Percentiles rank a stretch among this genome's conserved stretches.
These are phyloP conservation scores for Pyrenula aspistea DNA, from an alignment of 495 filamentous ascomycete species.

Conservation along the genomic window DNA sequence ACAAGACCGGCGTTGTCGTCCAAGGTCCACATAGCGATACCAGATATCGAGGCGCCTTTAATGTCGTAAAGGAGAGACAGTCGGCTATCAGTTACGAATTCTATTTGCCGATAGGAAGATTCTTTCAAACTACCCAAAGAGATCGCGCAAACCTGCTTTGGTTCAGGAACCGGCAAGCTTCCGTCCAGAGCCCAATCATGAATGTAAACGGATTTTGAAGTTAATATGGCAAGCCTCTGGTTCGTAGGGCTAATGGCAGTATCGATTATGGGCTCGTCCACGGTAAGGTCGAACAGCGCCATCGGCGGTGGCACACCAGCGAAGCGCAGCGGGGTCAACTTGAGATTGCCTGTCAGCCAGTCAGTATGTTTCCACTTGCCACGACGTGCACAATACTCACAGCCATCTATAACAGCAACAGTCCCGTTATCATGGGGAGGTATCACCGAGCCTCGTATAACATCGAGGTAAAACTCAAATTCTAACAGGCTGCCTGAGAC, in stretches of 20 bases:
- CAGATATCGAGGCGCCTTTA: not conserved
- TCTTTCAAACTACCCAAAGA: not conserved
- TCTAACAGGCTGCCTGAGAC: conserved; percentile 34
- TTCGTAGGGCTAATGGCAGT: conserved; percentile 58
- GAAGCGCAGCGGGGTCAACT: conserved; percentile 71
- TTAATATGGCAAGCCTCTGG: conserved; percentile 60
- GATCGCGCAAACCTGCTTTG: not conserved
- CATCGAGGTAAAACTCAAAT: conserved; percentile 56
- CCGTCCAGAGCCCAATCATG: not conserved
- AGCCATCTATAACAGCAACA: conserved; percentile 81
- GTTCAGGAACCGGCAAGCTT: not conserved
- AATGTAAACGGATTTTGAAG: conserved; percentile 15
- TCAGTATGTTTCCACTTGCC: conserved; percentile 1
- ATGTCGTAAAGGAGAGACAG: not conserved
- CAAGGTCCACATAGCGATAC: not conserved
- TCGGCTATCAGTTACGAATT: not conserved
- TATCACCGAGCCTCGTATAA: conserved; percentile 52
- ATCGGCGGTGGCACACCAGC: conserved; percentile 89
- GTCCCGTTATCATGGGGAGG: conserved; percentile 70
- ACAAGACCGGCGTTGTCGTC: not conserved
- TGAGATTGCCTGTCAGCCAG: conserved; percentile 41
- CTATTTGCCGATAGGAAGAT: not conserved
- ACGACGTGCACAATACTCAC: conserved; percentile 22
- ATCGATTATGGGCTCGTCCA: conserved; percentile 55
- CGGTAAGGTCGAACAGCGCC: conserved; percentile 61